Conservation (phyloP, 148 eudicot species). For the Simmondsia chinensis region DNA sequence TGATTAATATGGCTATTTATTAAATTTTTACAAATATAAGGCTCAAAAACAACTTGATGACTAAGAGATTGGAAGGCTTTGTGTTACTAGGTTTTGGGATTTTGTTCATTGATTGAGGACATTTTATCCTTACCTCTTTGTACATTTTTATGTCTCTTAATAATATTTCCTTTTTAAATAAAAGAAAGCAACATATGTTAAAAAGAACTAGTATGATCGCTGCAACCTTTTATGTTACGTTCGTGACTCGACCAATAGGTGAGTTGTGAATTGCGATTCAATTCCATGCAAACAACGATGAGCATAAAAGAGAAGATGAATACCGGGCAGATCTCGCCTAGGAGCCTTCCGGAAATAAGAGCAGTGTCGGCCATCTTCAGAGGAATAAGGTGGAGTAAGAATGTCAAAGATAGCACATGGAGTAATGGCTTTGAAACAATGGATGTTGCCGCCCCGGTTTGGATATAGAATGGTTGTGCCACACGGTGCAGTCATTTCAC, state of each 20-base stretch:
- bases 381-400: slow-evolving; percentile 82
- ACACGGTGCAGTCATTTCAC: slow-evolving; percentile 88
- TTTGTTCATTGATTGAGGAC: no score
- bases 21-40: no score
- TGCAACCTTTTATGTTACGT: no score
- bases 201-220: no score
- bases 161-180: no score
- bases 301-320: not conserved
- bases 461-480: slow-evolving; percentile 78
- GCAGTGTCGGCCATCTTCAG: slow-evolving; percentile 92
- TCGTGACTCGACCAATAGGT: not conserved
- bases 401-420: slow-evolving; percentile 95
- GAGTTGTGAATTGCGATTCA: not conserved
- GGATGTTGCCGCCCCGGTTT: slow-evolving; percentile 82
- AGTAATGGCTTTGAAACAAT: slow-evolving; percentile 79
- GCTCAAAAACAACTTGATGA: no score
- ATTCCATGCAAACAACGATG: not conserved
- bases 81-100: no score
- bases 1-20: no score
- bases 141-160: no score
- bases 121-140: no score
- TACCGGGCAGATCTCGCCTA: slow-evolving; percentile 31
- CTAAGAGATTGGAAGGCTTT: no score
- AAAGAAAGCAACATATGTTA: no score
- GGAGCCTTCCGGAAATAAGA: slow-evolving; percentile 39